phyloP scores from a whole-genome alignment of 2,329 filamentous ascomycete species.

The Geosmithia flava region DNA sequence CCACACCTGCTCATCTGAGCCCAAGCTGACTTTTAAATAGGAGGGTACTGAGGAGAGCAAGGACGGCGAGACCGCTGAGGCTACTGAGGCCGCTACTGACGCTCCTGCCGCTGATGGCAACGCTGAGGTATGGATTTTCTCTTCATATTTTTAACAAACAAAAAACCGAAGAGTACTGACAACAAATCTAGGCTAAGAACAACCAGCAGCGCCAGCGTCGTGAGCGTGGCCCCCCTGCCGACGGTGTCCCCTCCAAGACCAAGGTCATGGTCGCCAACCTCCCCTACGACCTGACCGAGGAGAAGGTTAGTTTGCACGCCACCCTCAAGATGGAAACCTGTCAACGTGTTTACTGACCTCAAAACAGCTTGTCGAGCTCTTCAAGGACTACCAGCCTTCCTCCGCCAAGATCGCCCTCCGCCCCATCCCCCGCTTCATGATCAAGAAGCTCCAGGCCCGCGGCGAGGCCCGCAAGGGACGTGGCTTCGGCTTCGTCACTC shows the following conservation, averaged over 20 bases:
- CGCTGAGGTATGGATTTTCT: constrained; percentile 44
- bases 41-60: constrained; percentile 29
- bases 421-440: constrained; percentile 98
- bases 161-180: constrained; percentile 38
- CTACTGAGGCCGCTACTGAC: constrained; percentile 30
- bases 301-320: constrained; percentile 58
- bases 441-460: constrained; percentile 98
- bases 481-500: constrained; percentile 96
- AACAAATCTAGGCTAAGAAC: constrained; percentile 38
- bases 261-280: constrained; percentile 99
- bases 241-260: constrained; percentile 96
- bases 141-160: constrained; percentile 48
- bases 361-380: constrained; percentile 87
- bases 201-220: constrained; percentile 43
- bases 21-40: constrained; percentile 7
- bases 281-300: constrained; percentile 94
- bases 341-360: constrained; percentile 4
- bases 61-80: constrained; percentile 26
- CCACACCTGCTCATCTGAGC: background rate
- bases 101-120: constrained; percentile 32
- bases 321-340: background rate
- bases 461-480: constrained; percentile 98
- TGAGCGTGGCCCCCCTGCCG: constrained; percentile 90
- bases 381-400: constrained; percentile 79
- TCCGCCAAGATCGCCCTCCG: constrained; percentile 98